These are phyloP conservation scores for Carex sylvatica DNA, from an alignment of 202 grass and related monocot genomes.

Conservation along the genomic window DNA sequence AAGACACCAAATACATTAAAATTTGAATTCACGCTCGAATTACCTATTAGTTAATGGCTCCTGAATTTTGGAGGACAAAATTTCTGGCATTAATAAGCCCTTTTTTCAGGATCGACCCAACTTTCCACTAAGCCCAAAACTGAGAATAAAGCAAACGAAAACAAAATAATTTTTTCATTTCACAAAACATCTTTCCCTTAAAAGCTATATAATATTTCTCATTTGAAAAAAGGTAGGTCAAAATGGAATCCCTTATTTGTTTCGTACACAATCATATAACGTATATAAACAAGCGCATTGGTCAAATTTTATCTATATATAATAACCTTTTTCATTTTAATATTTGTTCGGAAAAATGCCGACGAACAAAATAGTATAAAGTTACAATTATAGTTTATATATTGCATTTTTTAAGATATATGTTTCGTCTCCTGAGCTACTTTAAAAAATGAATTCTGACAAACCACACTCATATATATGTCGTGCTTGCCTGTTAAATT, in stretches of 20 bases:
- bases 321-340: background rate
- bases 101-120: background rate
- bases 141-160: background rate
- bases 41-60: no score
- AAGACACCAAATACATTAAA: no score
- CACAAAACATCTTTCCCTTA: background rate
- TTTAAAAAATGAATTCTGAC: background rate
- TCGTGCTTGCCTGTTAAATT: conserved; percentile 10
- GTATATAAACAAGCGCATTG: background rate
- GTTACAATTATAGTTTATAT: conserved; percentile 7
- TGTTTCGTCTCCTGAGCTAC: background rate
- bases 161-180: background rate
- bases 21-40: no score
- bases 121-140: background rate
- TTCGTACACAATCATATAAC: background rate
- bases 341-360: background rate
- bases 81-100: background rate
- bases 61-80: background rate
- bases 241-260: background rate
- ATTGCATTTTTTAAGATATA: background rate
- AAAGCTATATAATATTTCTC: background rate
- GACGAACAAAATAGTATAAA: background rate
- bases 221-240: background rate
- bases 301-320: background rate
- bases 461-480: background rate